phyloP scores from a whole-genome alignment of 495 filamentous ascomycete genomes.

The Xylaria palmicola region DNA sequence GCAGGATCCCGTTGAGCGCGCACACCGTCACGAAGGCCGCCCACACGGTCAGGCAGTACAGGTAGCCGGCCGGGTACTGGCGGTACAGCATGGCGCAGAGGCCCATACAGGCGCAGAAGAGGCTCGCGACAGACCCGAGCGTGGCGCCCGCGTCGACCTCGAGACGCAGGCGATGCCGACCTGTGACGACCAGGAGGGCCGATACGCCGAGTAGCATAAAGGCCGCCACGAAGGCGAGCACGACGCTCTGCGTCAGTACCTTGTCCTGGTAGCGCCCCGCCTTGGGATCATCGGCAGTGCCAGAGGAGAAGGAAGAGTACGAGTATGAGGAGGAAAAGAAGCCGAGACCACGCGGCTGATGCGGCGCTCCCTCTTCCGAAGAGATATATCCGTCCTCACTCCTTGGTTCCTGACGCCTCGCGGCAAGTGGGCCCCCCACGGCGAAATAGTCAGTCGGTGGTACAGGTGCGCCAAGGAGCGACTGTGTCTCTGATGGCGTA shows the following conservation, averaged over 20 bases:
- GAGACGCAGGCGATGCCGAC: constrained; percentile 49
- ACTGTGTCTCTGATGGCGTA: constrained; percentile 28
- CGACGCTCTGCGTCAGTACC: constrained; percentile 44
- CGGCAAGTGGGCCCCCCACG: constrained; percentile 20
- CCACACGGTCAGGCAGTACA: constrained; percentile 44
- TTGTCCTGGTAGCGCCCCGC: constrained; percentile 43
- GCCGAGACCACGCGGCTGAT: constrained; percentile 22
- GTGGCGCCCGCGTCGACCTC: constrained; percentile 63
- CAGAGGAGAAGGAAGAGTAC: background rate
- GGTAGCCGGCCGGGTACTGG: constrained; percentile 38
- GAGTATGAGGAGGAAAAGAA: background rate
- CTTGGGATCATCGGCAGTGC: constrained; percentile 13
- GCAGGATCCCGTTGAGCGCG: constrained; percentile 49
- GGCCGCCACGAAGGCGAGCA: constrained; percentile 45
- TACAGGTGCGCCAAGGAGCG: constrained; percentile 29
- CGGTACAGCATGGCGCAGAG: constrained; percentile 50
- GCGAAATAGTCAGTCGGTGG: constrained; percentile 32
- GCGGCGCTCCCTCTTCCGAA: constrained; percentile 31
- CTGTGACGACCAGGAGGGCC: constrained; percentile 52
- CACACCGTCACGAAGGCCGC: constrained; percentile 47
- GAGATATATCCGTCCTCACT: constrained; percentile 28
- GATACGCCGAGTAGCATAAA: constrained; percentile 56
- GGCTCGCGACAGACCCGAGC: constrained; percentile 53
- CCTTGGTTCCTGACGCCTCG: constrained; percentile 23
- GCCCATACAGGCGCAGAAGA: constrained; percentile 55